Percentiles rank a stretch among this genome's conserved stretches.
Evolutionary conservation across 371 early-diverging fungal genomes (phyloP).

Genomic region (Antonospora locustae): DNA sequence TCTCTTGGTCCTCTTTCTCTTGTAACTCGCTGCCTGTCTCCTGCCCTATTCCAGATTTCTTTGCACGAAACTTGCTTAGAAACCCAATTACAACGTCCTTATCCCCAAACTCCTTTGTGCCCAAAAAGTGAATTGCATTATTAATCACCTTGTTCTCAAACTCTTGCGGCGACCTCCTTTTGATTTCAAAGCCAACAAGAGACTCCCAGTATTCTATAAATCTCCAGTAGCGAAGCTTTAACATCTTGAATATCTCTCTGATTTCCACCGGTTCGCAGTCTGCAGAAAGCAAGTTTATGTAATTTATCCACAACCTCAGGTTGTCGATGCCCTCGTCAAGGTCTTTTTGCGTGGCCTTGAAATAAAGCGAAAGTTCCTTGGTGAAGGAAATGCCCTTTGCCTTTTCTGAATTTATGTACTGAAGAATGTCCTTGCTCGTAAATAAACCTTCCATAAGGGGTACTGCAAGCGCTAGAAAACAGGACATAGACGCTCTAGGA

Average conservation of each 20-base stretch:
- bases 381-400: constrained; percentile 25
- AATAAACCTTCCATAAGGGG: constrained; percentile 24
- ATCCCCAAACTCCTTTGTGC: constrained; percentile 40
- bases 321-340: constrained; percentile 21
- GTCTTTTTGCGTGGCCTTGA: constrained; percentile 46
- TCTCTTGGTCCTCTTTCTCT: no score
- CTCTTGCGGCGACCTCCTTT: constrained; percentile 10
- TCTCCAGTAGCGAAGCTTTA: constrained; percentile 41
- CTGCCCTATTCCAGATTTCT: neutral
- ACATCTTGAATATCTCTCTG: constrained; percentile 39
- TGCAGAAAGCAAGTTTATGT: constrained; percentile 32
- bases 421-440: constrained; percentile 12
- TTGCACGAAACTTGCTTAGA: no score
- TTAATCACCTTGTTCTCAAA: constrained; percentile 36
- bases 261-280: constrained; percentile 23
- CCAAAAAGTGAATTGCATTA: constrained; percentile 36
- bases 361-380: constrained; percentile 36
- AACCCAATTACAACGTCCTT: no score
- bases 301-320: constrained; percentile 37
- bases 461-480: constrained; percentile 1
- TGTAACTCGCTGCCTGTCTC: neutral
- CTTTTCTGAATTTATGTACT: constrained; percentile 10
- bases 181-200: constrained; percentile 30
- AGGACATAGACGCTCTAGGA: neutral
- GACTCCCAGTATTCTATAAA: constrained; percentile 39